Evolutionary conservation across 768 basidiomycete genomes (phyloP).

Genomic region (Pisolithus albus): DNA sequence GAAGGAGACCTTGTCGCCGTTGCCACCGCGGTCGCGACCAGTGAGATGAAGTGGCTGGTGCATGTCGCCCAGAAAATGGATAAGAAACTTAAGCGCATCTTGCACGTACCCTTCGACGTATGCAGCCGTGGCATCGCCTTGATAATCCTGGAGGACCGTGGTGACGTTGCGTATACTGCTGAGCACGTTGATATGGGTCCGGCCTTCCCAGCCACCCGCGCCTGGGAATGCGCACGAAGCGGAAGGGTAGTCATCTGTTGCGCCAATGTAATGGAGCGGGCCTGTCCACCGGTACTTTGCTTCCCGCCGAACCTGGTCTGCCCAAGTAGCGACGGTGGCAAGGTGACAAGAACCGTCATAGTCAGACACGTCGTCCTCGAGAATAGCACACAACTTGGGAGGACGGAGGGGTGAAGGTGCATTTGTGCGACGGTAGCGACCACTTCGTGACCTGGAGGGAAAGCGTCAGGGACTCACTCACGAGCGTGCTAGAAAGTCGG

Average conservation of each 20-base stretch:
- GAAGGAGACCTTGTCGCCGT: conserved; percentile 68
- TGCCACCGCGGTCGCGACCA: conserved; percentile 83
- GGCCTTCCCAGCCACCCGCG: conserved; percentile 62
- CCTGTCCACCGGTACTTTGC: conserved; percentile 63
- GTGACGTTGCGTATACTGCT: conserved; percentile 76
- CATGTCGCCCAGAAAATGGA: conserved; percentile 91
- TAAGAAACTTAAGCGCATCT: conserved; percentile 85
- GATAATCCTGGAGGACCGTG: conserved; percentile 47
- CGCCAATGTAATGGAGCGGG: conserved; percentile 69
- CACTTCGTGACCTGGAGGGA: conserved; percentile 71
- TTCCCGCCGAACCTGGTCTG: conserved; percentile 56
- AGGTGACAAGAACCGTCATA: conserved; percentile 59
- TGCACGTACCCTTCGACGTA: conserved; percentile 38
- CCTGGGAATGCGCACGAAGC: conserved; percentile 76
- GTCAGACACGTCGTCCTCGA: conserved; percentile 33
- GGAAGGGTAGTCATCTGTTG: conserved; percentile 70
- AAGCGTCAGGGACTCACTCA: background rate
- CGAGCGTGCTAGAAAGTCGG: background rate
- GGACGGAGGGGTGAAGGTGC: conserved; percentile 69
- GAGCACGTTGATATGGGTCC: conserved; percentile 56
- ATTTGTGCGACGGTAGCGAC: conserved; percentile 93
- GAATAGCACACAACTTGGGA: conserved; percentile 63
- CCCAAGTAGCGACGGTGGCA: conserved; percentile 83
- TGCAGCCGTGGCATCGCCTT: conserved; percentile 8
- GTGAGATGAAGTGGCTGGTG: conserved; percentile 92